These are phyloP conservation scores for Sesbania bispinosa DNA, from an alignment of 306 rosid species.

Conservation along the genomic window DNA sequence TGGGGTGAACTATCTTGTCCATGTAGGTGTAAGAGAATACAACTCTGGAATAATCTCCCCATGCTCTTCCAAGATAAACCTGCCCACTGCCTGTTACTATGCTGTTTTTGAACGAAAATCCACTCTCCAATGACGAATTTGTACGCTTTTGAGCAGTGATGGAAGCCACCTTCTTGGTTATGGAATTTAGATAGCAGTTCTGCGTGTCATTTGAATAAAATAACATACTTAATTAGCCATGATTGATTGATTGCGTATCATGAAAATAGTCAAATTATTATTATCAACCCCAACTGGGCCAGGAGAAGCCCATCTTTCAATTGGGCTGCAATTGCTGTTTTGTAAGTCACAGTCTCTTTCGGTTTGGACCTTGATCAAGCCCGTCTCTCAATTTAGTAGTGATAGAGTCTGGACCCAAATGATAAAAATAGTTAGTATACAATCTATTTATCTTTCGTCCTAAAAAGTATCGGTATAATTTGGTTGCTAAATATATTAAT, in stretches of 20 bases:
- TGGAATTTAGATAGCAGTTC: conserved; percentile 59
- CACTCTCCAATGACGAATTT: conserved; percentile 53
- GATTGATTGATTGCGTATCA: neutral
- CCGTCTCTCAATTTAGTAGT: neutral
- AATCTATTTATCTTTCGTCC: too few relatives aligned
- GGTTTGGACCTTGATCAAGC: neutral
- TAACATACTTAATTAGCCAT: neutral
- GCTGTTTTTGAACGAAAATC: conserved; percentile 65
- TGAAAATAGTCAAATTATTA: too few relatives aligned
- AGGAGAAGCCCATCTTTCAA: neutral
- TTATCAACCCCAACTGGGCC: neutral
- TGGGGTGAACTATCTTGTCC: conserved; percentile 57
- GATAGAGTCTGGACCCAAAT: neutral
- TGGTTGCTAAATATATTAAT: too few relatives aligned
- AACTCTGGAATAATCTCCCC: conserved; percentile 79
- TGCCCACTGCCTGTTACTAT: conserved; percentile 53
- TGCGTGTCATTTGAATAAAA: conserved; percentile 2
- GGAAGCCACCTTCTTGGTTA: conserved; percentile 53
- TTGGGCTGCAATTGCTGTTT: too few relatives aligned
- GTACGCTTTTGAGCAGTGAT: conserved; percentile 70
- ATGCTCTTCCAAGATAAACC: conserved; percentile 73
- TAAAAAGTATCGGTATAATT: too few relatives aligned
- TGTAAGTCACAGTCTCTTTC: too few relatives aligned
- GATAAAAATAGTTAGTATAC: too few relatives aligned
- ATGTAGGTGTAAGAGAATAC: conserved; percentile 67